These are phyloP conservation scores for Pseudogymnoascus verrucosus DNA, from an alignment of 2,329 filamentous ascomycete species.

Conservation along the genomic window DNA sequence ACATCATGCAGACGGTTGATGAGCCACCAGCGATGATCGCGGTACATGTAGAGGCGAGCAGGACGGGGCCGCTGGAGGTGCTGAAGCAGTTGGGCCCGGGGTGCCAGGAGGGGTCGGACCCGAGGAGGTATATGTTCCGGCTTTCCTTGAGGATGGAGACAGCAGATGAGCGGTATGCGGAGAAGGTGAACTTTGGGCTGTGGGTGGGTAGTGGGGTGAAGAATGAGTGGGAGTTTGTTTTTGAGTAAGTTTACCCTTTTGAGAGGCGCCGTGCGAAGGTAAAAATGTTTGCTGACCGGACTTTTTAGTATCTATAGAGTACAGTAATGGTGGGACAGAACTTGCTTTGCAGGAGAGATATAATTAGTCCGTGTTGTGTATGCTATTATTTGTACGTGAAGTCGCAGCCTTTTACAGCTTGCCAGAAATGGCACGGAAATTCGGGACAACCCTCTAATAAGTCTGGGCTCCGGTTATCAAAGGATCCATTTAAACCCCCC, in stretches of 20 bases:
- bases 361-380: not conserved
- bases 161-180: conserved; percentile 40
- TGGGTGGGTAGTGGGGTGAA: conserved; percentile 44
- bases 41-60: conserved; percentile 40
- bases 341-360: not conserved
- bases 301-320: not conserved
- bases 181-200: conserved; percentile 41
- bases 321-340: not conserved
- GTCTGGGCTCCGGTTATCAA: not conserved
- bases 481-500: not conserved
- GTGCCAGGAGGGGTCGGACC: conserved; percentile 22
- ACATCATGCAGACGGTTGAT: conserved; percentile 41
- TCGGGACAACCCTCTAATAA: too few relatives aligned
- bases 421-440: not conserved
- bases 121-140: conserved; percentile 37
- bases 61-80: conserved; percentile 38
- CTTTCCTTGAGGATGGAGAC: conserved; percentile 44
- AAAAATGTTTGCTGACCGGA: not conserved
- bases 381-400: not conserved
- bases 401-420: not conserved
- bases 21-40: conserved; percentile 37
- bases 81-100: conserved; percentile 21
- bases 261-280: not conserved
- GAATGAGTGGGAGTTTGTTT: conserved; percentile 37
- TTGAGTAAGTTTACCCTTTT: conserved; percentile 31